Evolutionary conservation across 306 rosid genomes (phyloP).

Genomic region (Pachyrhizus erosus): DNA sequence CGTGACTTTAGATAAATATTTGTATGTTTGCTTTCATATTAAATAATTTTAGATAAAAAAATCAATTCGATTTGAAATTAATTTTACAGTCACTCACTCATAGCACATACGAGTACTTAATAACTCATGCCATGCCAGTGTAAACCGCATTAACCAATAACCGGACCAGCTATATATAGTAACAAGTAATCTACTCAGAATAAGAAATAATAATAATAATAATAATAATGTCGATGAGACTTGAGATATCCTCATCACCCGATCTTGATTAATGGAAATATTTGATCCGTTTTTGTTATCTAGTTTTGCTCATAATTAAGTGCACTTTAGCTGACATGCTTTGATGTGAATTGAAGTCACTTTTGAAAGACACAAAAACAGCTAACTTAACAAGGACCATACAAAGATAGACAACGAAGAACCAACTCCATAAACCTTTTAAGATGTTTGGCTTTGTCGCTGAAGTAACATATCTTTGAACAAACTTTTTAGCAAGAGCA

Average conservation of each 20-base stretch:
- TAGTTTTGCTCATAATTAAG: neutral
- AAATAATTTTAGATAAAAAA: no score
- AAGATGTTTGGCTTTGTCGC: neutral
- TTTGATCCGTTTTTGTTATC: neutral
- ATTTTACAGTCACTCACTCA: no score
- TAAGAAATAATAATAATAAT: neutral
- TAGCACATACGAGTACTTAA: no score
- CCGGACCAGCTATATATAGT: no score
- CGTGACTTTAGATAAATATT: no score
- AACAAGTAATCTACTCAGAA: neutral
- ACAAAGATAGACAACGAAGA: neutral
- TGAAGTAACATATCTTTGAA: neutral
- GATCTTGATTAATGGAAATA: neutral
- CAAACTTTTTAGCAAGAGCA: neutral
- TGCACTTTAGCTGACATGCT: neutral
- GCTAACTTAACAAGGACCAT: neutral
- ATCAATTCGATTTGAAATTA: no score
- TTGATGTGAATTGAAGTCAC: neutral
- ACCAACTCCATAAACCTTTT: neutral
- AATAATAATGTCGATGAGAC: neutral
- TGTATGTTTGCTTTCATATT: no score
- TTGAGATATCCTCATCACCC: neutral
- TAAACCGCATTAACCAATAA: no score
- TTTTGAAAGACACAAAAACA: neutral
- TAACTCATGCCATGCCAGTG: no score